These are phyloP conservation scores for Cyphellophora europaea DNA, from an alignment of 2,329 filamentous ascomycete genomes.

Conservation along the genomic window DNA sequence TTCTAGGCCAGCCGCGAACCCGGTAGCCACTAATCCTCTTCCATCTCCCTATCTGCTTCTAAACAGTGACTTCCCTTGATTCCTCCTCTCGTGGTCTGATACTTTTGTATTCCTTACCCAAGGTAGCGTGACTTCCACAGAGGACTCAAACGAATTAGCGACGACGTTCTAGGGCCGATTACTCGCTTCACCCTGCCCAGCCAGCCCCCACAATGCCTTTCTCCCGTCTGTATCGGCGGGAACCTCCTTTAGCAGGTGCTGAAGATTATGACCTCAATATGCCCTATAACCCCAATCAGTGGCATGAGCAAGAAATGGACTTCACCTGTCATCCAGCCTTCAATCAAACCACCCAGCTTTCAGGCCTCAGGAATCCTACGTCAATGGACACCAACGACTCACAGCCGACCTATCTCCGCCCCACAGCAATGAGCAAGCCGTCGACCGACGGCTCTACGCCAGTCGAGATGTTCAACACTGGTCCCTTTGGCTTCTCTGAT, in stretches of 20 bases:
- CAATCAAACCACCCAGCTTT: not conserved
- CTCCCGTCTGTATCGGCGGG: conserved; percentile 7
- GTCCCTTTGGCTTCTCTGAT: conserved; percentile 14
- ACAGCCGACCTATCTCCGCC: too few relatives aligned
- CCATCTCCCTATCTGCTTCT: too few relatives aligned
- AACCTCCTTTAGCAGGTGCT: not conserved
- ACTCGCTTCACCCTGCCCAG: too few relatives aligned
- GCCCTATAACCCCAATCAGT: not conserved
- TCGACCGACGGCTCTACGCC: conserved; percentile 6
- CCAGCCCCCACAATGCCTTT: conserved; percentile 16
- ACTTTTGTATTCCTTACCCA: too few relatives aligned
- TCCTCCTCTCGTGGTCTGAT: too few relatives aligned
- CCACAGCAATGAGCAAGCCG: not conserved
- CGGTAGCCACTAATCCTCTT: too few relatives aligned
- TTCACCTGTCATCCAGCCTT: not conserved
- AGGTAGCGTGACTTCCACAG: too few relatives aligned
- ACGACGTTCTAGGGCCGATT: too few relatives aligned
- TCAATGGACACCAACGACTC: not conserved
- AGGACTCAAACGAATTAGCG: too few relatives aligned
- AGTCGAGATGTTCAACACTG: conserved; percentile 14
- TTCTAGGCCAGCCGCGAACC: too few relatives aligned
- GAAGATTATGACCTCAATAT: not conserved
- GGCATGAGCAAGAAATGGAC: not conserved
- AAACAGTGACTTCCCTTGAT: too few relatives aligned
- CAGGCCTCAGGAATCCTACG: not conserved